Conservation (phyloP, 805 yeast species). For the Cyberlindnera xylosilytica region DNA sequence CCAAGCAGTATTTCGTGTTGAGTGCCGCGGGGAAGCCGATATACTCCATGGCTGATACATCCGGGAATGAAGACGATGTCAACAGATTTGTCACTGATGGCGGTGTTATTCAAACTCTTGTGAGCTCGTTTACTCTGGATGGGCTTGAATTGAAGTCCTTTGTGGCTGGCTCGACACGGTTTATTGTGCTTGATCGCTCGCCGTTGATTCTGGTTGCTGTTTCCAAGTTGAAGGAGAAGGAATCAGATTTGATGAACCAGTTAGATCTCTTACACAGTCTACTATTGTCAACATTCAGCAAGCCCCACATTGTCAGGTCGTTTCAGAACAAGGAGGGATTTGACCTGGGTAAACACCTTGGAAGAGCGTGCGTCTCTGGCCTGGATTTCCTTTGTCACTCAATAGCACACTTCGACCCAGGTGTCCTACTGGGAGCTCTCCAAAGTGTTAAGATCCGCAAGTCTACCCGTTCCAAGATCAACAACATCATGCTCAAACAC, state of each 20-base stretch:
- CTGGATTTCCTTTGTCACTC: conserved; percentile 60
- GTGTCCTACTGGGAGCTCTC: conserved; percentile 60
- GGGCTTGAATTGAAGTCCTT: conserved; percentile 44
- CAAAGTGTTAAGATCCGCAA: conserved; percentile 60
- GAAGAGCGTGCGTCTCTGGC: conserved; percentile 70
- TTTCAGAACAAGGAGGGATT: conserved; percentile 73
- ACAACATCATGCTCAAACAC: conserved; percentile 47
- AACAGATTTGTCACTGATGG: conserved; percentile 55
- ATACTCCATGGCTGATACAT: conserved; percentile 48
- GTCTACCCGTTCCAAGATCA: conserved; percentile 54
- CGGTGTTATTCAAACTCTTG: conserved; percentile 78
- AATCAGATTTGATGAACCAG: conserved; percentile 54
- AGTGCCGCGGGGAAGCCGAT: conserved; percentile 89
- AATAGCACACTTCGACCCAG: conserved; percentile 52
- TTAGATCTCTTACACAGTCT: conserved; percentile 72
- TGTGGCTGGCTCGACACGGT: conserved; percentile 45
- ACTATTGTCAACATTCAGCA: conserved; percentile 77
- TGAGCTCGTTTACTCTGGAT: conserved; percentile 59
- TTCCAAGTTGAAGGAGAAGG: conserved; percentile 52
- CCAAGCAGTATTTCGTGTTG: conserved; percentile 73
- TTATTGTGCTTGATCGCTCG: conserved; percentile 56
- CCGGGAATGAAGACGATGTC: conserved; percentile 51
- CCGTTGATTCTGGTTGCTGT: conserved; percentile 78
- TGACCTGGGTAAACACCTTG: conserved; percentile 73
- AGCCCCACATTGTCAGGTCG: conserved; percentile 67